A percentile compares a stretch with the other conserved stretches of the same genome.
These are phyloP conservation scores for Fusarium tupiense DNA, from an alignment of 2,329 filamentous ascomycete genomes.

Conservation along the genomic window DNA sequence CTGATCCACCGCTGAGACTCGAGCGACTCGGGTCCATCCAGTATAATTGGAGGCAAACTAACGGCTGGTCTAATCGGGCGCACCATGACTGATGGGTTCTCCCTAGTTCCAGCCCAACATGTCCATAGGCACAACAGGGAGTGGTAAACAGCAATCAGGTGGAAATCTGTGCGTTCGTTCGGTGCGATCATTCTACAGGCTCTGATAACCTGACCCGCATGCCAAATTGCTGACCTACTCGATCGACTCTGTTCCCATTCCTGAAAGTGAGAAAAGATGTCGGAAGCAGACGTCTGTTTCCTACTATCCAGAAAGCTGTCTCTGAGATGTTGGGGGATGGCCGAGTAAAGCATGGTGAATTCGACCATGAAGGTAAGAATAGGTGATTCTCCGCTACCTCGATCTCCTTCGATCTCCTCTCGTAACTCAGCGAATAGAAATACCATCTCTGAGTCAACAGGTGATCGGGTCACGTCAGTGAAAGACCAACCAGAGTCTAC, in stretches of 20 bases:
- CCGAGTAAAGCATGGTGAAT: not conserved
- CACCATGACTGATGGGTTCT: not conserved
- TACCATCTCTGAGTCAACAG: not conserved
- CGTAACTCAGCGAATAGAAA: not conserved
- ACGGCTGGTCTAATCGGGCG: no score
- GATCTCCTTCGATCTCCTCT: not conserved
- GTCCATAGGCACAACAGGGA: not conserved
- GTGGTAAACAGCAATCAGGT: not conserved
- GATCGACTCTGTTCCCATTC: not conserved
- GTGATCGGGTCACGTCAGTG: not conserved
- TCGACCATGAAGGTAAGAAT: not conserved
- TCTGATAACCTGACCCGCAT: not conserved
- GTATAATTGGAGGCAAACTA: no score
- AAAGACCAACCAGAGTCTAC: not conserved
- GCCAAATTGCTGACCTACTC: not conserved
- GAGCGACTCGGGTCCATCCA: no score
- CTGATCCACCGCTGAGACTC: no score
- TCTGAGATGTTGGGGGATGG: not conserved
- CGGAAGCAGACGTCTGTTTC: not conserved
- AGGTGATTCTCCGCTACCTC: fast-evolving
- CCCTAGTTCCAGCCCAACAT: not conserved
- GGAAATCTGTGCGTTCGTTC: not conserved
- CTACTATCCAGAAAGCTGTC: not conserved
- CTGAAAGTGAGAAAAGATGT: not conserved
- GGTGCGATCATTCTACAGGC: not conserved